phyloP scores from a whole-genome alignment of 345 rosid species.

The Sisymbrium irio region DNA sequence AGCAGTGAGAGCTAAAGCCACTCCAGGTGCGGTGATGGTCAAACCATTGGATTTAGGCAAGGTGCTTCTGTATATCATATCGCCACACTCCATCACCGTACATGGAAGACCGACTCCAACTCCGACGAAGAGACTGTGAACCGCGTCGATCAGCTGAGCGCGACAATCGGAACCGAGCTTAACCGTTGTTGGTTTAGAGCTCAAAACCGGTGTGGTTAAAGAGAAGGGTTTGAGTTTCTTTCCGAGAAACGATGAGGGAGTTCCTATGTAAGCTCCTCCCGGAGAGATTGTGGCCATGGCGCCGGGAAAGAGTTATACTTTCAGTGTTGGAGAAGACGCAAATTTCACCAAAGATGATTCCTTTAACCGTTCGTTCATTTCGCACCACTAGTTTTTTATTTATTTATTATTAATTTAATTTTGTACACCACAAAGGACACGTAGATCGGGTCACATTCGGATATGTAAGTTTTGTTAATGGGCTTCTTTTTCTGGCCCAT shows the following conservation, averaged over 20 bases:
- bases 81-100: conserved; percentile 98
- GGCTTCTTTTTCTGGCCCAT: not conserved
- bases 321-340: conserved; percentile 17
- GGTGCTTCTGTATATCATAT: conserved; percentile 89
- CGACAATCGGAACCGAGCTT: conserved; percentile 44
- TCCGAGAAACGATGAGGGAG: conserved; percentile 59
- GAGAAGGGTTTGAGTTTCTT: conserved; percentile 43
- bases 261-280: conserved; percentile 50
- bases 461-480: conserved; percentile 1
- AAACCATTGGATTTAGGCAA: conserved; percentile 77
- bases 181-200: conserved; percentile 27
- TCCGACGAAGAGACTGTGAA: conserved; percentile 71
- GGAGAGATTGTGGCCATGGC: conserved; percentile 65
- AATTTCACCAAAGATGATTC: not conserved
- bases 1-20: conserved; percentile 67
- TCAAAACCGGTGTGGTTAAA: conserved; percentile 29
- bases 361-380: conserved; percentile 2
- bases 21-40: conserved; percentile 80
- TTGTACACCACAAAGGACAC: conserved; percentile 12
- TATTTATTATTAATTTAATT: not conserved
- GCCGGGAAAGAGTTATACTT: not conserved
- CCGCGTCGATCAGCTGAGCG: conserved; percentile 55
- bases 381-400: conserved; percentile 24
- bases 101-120: conserved; percentile 98
- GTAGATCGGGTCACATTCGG: not conserved